phyloP scores from a whole-genome alignment of 2,329 filamentous ascomycete species.

The Ceratocystis ficicola region DNA sequence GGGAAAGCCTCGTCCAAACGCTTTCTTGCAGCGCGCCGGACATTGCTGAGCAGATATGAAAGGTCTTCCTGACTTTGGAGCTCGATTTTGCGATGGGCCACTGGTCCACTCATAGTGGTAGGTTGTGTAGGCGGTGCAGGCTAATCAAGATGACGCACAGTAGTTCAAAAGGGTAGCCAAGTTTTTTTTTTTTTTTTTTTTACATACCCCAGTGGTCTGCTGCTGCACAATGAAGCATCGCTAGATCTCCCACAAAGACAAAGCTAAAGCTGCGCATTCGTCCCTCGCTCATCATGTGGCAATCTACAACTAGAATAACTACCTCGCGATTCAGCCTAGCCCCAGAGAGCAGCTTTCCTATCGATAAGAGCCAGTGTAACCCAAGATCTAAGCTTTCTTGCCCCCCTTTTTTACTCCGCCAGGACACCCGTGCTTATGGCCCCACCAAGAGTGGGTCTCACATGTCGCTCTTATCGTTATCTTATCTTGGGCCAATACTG shows the following conservation, averaged over 20 bases:
- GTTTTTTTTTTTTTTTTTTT: neutral
- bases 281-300: no score
- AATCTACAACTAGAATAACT: neutral
- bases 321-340: neutral
- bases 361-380: neutral
- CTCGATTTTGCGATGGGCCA: constrained; percentile 61
- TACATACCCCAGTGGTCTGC: neutral
- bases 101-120: constrained; percentile 30
- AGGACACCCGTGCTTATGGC: neutral
- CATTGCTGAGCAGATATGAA: constrained; percentile 55
- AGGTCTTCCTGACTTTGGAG: constrained; percentile 66
- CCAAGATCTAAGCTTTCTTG: neutral
- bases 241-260: neutral
- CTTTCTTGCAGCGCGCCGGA: constrained; percentile 53
- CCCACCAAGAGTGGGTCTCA: neutral
- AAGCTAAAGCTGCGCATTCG: neutral
- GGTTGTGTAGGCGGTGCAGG: neutral
- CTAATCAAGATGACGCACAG: neutral
- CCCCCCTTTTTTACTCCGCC: neutral
- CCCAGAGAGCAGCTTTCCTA: neutral
- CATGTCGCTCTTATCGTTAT: neutral
- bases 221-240: neutral
- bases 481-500: neutral
- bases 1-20: constrained; percentile 59
- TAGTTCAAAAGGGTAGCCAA: neutral